Evolutionary conservation across 108 stramenopile genomes (phyloP), one percentile per base, ranked within the genome.

Genomic region (Nitzschia inconspicua): DNA sequence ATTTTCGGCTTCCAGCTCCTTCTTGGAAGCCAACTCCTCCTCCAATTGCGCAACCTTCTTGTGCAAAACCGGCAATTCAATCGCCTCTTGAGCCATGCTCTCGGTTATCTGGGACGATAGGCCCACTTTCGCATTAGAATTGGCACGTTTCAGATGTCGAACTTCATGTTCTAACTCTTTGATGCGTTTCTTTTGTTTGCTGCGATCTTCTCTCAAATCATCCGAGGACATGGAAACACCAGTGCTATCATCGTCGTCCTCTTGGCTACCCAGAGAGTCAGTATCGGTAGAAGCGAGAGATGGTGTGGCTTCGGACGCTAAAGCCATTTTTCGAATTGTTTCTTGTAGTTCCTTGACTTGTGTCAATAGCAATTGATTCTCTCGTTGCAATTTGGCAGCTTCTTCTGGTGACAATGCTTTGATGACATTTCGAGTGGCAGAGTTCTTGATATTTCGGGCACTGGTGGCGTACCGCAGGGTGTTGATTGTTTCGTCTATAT

Each of bases 361-460:
- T 3, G 60, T 36, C 57, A 68, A 78, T 18, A 92, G 72, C 27
- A 85, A 57, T 47, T 86, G 82, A 58, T 89, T 92, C 56, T 92
- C 91, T 30, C 86, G 72, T 41, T 81, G 80, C 31, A 92, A 46
- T 5, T 80, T 80, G 9, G 83, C 86, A 0, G 85, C 91, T 51
- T 88, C 91, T 44, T 66, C 72, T 1, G 82, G 73, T 1, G 87
- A 85, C 3, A 89, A 49, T 1, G 75, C 57, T 16, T 66, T 65
- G 40, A 77, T 65, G 8, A 93, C 77, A 58, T 97, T 97, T 13
- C 91, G 66, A 10, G 79, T 83, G 16, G 93, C 92, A n/a, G 78
- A 72, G 67, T 95, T 95, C 86, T 97, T 95, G 73, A 97, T 97
- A 44, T 93, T 92, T 68, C 95, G 91, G 22, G 96, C 96, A 28